Percentiles rank a stretch among this genome's conserved stretches.
These are phyloP conservation scores for Pisolithus albus DNA, from an alignment of 768 basidiomycete genomes.

Conservation along the genomic window DNA sequence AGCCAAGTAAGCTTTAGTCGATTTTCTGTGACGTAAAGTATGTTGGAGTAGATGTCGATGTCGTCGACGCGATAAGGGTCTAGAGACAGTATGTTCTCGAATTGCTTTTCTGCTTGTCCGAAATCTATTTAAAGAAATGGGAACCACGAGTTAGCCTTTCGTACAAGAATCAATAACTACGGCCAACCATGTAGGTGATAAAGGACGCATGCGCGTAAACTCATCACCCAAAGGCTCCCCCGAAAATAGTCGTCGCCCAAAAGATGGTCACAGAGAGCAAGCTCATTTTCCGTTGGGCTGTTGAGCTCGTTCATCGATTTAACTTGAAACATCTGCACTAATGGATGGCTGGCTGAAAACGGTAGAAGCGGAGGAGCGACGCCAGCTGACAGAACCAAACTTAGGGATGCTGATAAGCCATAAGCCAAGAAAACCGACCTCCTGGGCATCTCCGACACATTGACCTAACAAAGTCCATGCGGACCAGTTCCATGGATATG, in stretches of 20 bases:
- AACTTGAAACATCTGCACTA: conserved; percentile 73
- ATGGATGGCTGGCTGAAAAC: conserved; percentile 44
- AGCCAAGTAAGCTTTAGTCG: conserved; percentile 81
- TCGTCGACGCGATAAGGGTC: conserved; percentile 92
- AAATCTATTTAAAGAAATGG: conserved; percentile 64
- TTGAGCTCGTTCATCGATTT: conserved; percentile 87
- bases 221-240: conserved; percentile 78
- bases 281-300: conserved; percentile 79
- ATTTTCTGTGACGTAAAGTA: conserved; percentile 92
- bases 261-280: conserved; percentile 74
- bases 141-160: conserved; percentile 3
- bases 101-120: conserved; percentile 75
- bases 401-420: neutral
- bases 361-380: conserved; percentile 38
- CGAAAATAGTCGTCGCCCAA: conserved; percentile 69
- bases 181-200: conserved; percentile 85
- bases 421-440: conserved; percentile 44
- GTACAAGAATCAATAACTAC: neutral
- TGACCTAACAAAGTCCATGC: conserved; percentile 79
- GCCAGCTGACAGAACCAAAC: conserved; percentile 32
- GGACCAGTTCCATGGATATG: conserved; percentile 92
- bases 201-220: conserved; percentile 74
- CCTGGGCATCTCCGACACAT: conserved; percentile 77
- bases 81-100: conserved; percentile 69
- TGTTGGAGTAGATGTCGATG: conserved; percentile 94